phyloP scores from a whole-genome alignment of 2,329 filamentous ascomycete species.

The Didymella arachidicola region DNA sequence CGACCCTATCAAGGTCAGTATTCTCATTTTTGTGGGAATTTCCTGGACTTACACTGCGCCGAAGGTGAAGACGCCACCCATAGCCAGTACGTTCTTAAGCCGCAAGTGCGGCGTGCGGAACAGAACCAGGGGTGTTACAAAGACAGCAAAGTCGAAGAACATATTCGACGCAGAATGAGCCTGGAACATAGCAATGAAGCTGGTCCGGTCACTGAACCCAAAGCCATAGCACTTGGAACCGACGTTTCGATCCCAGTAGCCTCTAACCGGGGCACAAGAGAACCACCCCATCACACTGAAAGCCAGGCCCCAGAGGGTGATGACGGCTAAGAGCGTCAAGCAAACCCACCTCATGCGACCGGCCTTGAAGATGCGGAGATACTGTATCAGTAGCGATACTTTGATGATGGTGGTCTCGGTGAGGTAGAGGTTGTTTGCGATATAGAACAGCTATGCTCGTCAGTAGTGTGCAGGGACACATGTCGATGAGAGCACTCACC shows the following conservation, averaged over 20 bases:
- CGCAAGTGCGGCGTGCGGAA: slow-evolving; percentile 39
- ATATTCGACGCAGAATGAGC: slow-evolving; percentile 46
- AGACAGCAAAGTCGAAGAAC: slow-evolving; percentile 46
- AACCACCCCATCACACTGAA: slow-evolving; percentile 46
- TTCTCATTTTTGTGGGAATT: neutral
- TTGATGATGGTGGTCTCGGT: slow-evolving; percentile 47
- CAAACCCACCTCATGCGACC: slow-evolving; percentile 42
- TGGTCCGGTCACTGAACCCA: slow-evolving; percentile 26
- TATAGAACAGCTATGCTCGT: slow-evolving; percentile 37
- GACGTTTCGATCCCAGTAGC: slow-evolving; percentile 34
- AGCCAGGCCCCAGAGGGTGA: slow-evolving; percentile 42
- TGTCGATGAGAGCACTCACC: slow-evolving; percentile 12
- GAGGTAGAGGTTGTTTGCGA: slow-evolving; percentile 42
- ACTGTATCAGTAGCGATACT: slow-evolving; percentile 47
- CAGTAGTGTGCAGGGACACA: neutral
- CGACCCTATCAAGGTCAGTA: slow-evolving; percentile 37
- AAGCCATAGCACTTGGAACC: slow-evolving; percentile 42
- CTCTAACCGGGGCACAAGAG: slow-evolving; percentile 38
- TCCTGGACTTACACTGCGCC: slow-evolving; percentile 39
- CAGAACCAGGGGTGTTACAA: slow-evolving; percentile 42
- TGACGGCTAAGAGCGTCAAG: slow-evolving; percentile 31
- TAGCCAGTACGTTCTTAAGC: slow-evolving; percentile 38
- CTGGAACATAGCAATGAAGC: slow-evolving; percentile 38
- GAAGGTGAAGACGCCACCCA: slow-evolving; percentile 43
- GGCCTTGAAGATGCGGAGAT: slow-evolving; percentile 49